Conservation (phyloP, 129 eudicot genomes). For the Dittrichia graveolens region DNA sequence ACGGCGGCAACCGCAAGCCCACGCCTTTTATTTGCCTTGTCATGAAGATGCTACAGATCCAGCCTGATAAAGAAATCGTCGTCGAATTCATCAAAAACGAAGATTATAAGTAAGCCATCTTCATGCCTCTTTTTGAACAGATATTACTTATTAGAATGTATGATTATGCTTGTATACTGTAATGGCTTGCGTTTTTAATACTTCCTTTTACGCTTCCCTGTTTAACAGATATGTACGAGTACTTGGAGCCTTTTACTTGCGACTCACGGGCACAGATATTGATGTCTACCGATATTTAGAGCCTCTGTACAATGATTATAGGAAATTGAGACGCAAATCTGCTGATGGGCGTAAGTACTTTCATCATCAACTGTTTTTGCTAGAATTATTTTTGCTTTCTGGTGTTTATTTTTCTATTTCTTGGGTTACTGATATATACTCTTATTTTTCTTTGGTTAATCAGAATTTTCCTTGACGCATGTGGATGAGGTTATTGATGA, state of each 20-base stretch:
- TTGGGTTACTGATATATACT: conserved; percentile 27
- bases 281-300: conserved; percentile 90
- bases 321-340: conserved; percentile 68
- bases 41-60: conserved; percentile 98
- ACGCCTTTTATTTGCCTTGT: conserved; percentile 94
- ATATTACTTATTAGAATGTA: not conserved
- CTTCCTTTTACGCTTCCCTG: not conserved
- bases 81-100: conserved; percentile 93
- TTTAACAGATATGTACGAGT: conserved; percentile 71
- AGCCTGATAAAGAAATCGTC: conserved; percentile 96
- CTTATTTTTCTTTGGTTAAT: not conserved
- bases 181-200: not conserved
- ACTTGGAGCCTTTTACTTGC: conserved; percentile 90
- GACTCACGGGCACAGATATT: conserved; percentile 87
- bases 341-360: conserved; percentile 71
- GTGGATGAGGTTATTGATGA: conserved; percentile 95
- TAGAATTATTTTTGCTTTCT: not conserved
- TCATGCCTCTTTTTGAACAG: not conserved
- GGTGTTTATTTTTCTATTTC: not conserved
- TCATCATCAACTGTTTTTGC: not conserved
- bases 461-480: conserved; percentile 75
- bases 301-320: conserved; percentile 91
- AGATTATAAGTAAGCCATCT: conserved; percentile 66
- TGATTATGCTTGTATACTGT: not conserved
- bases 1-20: conserved; percentile 84